Base-by-base conservation (phyloP, 257 asterid genomes). In the Ligustrum vulgare region DNA sequence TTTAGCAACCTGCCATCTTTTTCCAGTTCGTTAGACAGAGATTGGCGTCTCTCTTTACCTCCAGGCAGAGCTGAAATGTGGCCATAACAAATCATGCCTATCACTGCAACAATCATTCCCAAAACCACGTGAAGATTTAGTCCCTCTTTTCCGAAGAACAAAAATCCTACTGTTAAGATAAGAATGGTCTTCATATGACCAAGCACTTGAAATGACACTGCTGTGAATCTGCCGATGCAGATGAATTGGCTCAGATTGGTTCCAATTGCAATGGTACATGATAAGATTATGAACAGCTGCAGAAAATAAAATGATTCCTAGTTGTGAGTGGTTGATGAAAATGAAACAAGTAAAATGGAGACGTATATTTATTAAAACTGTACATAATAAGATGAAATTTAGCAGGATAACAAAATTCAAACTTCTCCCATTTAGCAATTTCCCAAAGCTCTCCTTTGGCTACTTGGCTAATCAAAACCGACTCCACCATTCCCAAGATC, bases 221-320 rank as follows among this genome's bases (percentile, higher is more conserved):
- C 95, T n/a, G 97, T 81, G 83, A 92, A 92, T 90, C 96, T 80
- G 45, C 95, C 95, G 2, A 92, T 89, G 93, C 97, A 92, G 82
- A 92, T 90, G 86, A 92, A 92, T 70, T 90, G 97, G 84, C 96
- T 90, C 8, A 92, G 91, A 77, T 92, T 90, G 68, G 93, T 89
- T 72, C 93, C 93, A 22, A 92, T 81, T 2, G 95, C 95, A n/a
- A 92, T 90, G 71, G 73, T 68, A 67, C 96, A 92, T 10, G 95
- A 92, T 60, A 90, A 70, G 41, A 75, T 71, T 74, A 90, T 74
- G 41, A 89, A 78, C 49, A 86, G 81, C 96, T 90, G 92, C 72
- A 81, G 32, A 69, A 23, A 25, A 62, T 58, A 31, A 66, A 60
- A 68, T 13, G 18, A 11, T n/a, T 25, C 7, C 34, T 10, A 43